Conservation (phyloP, 2,329 filamentous ascomycete genomes). For the Claviceps monticola region DNA sequence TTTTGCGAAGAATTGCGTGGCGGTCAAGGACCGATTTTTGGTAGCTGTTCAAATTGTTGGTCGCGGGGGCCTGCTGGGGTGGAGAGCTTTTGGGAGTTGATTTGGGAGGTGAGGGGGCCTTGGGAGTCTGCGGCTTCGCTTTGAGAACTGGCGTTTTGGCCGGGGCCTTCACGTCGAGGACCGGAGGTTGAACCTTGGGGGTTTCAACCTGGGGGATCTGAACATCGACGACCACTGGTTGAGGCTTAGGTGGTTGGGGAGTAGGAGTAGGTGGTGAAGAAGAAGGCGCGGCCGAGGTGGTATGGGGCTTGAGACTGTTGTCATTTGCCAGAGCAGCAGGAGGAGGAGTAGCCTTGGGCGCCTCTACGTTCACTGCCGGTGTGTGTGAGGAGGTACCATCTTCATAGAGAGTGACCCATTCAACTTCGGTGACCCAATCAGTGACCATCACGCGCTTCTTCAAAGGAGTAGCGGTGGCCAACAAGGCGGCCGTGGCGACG, state of each 20-base stretch:
- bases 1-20: slow-evolving; percentile 78
- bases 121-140: background rate
- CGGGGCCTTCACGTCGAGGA: background rate
- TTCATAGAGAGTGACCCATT: slow-evolving; percentile 32
- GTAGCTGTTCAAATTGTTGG: slow-evolving; percentile 14
- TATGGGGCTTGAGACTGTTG: background rate
- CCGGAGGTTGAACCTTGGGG: background rate
- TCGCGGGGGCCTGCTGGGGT: background rate
- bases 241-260: background rate
- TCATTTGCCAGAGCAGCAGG: background rate
- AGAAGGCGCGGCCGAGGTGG: slow-evolving; percentile 1
- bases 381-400: background rate
- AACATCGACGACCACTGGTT: background rate
- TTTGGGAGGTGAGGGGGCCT: background rate
- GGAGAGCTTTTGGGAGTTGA: too few species aligned
- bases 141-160: background rate
- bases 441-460: slow-evolving; percentile 27
- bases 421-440: slow-evolving; percentile 25
- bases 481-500: slow-evolving; percentile 28
- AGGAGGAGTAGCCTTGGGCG: slow-evolving; percentile 5
- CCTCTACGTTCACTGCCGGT: slow-evolving; percentile 1
- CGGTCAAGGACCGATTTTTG: slow-evolving; percentile 41
- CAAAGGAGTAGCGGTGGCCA: slow-evolving; percentile 32
- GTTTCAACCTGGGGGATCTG: background rate
- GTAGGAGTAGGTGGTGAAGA: slow-evolving; percentile 1